Conservation (phyloP, 768 basidiomycete genomes). For the Hericium rajendrae region DNA sequence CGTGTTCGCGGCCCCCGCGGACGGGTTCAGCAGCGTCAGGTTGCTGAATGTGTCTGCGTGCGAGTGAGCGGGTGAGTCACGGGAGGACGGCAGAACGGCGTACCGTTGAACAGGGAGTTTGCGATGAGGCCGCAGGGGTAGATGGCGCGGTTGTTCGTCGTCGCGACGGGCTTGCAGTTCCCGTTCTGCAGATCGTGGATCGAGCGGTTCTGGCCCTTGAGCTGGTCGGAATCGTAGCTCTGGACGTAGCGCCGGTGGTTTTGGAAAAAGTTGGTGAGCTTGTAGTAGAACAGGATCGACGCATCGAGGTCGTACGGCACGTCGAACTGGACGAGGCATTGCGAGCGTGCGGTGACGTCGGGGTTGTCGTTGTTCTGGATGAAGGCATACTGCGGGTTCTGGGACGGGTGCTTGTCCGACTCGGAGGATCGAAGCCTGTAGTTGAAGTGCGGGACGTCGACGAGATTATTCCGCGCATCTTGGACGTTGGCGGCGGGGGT, state of each 20-base stretch:
- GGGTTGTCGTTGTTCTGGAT: constrained; percentile 40
- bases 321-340: constrained; percentile 77
- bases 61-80: no score
- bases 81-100: constrained; percentile 11
- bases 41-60: constrained; percentile 67
- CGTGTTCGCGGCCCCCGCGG: constrained; percentile 31
- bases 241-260: constrained; percentile 98
- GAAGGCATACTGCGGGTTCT: constrained; percentile 68
- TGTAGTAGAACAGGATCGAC: constrained; percentile 90
- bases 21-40: constrained; percentile 47
- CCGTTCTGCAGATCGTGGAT: constrained; percentile 43
- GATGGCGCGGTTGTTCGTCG: constrained; percentile 42
- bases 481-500: constrained; percentile 26
- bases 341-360: constrained; percentile 31
- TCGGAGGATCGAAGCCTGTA: constrained; percentile 61
- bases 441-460: constrained; percentile 59
- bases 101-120: constrained; percentile 94
- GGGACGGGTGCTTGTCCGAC: constrained; percentile 30
- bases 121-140: constrained; percentile 98
- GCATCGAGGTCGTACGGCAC: constrained; percentile 67
- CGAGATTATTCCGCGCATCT: constrained; percentile 28
- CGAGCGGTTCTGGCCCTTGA: constrained; percentile 61
- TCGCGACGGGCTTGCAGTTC: constrained; percentile 82
- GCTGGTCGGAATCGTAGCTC: constrained; percentile 76
- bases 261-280: constrained; percentile 93